Conservation (phyloP, 192 early-diverging fungal genomes). For the Anaeromyces robustus region DNA sequence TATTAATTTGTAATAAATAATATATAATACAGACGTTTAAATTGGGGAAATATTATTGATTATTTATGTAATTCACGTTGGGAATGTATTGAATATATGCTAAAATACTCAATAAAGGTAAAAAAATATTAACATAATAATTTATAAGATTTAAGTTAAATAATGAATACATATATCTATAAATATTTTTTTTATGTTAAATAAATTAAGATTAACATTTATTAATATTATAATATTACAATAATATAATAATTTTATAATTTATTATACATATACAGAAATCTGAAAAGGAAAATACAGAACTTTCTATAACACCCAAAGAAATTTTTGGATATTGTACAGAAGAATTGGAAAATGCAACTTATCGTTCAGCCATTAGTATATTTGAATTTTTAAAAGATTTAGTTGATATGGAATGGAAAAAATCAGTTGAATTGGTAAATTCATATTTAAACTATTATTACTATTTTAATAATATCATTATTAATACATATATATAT, state of each 20-base stretch:
- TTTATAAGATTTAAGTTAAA: too few relatives aligned
- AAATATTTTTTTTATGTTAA: too few relatives aligned
- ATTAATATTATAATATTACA: too few relatives aligned
- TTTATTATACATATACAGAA: background rate
- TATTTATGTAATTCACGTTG: background rate
- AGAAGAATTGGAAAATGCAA: constrained; percentile 7
- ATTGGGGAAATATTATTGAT: background rate
- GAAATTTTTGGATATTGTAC: background rate
- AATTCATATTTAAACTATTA: background rate
- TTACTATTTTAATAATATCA: too few relatives aligned
- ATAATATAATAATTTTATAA: too few relatives aligned
- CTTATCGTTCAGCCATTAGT: constrained; percentile 5
- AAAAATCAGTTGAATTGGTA: constrained; percentile 1
- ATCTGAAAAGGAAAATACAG: background rate
- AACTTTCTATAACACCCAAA: background rate
- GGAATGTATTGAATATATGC: background rate
- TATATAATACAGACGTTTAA: background rate
- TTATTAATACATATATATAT: too few relatives aligned
- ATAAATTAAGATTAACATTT: too few relatives aligned
- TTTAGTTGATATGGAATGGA: constrained; percentile 5
- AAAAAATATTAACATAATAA: too few relatives aligned
- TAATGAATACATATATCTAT: too few relatives aligned
- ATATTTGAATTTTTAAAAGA: background rate
- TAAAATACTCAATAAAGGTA: background rate
- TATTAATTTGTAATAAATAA: background rate